phyloP scores from a whole-genome alignment of 2,329 filamentous ascomycete genomes.

The Alternaria novae-zelandiae region DNA sequence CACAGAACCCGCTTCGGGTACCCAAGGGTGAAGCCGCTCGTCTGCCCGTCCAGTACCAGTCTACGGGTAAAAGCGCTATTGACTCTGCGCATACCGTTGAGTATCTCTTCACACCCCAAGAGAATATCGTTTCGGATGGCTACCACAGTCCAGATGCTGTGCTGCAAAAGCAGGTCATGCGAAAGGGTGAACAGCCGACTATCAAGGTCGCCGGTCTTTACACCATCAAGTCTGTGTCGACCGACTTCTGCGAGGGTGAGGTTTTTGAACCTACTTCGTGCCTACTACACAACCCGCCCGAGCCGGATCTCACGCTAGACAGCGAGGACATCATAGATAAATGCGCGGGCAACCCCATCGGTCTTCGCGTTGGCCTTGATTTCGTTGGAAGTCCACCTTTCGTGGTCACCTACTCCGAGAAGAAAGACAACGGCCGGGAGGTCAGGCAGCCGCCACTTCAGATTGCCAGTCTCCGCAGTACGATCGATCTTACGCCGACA shows the following conservation, averaged over 20 bases:
- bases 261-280: conserved; percentile 95
- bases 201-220: conserved; percentile 86
- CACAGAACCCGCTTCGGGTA: conserved; percentile 80
- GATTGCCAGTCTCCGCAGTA: conserved; percentile 74
- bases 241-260: conserved; percentile 83
- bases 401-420: conserved; percentile 76
- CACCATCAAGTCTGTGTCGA: conserved; percentile 79
- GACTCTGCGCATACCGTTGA: conserved; percentile 74
- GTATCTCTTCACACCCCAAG: conserved; percentile 82
- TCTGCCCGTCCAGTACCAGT: conserved; percentile 74
- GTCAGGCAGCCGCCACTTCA: conserved; percentile 59
- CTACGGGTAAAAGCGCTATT: conserved; percentile 63
- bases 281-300: conserved; percentile 85
- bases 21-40: conserved; percentile 73
- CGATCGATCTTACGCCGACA: conserved; percentile 81
- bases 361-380: conserved; percentile 85
- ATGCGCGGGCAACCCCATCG: conserved; percentile 92
- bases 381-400: conserved; percentile 93
- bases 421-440: conserved; percentile 62
- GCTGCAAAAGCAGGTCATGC: conserved; percentile 65
- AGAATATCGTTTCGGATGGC: conserved; percentile 71
- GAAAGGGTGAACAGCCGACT: conserved; percentile 67
- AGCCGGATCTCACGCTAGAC: conserved; percentile 77
- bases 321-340: conserved; percentile 89
- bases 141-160: conserved; percentile 67